A percentile compares a stretch with the other conserved stretches of the same genome.
Evolutionary conservation across 164 flowering plant species (phyloP).

Genomic region (Magnolia changhungtana): DNA sequence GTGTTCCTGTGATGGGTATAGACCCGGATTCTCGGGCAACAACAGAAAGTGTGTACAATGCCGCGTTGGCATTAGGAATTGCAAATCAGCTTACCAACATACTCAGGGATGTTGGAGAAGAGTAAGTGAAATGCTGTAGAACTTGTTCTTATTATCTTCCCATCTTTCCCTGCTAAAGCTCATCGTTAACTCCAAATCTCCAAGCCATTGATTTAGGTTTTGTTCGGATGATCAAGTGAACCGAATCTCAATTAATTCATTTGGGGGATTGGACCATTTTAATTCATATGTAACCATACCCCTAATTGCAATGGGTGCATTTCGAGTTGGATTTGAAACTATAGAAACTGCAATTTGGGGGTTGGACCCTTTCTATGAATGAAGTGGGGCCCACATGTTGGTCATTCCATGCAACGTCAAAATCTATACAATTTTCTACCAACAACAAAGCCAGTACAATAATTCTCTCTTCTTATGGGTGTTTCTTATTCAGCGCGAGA

Average conservation of each 20-base stretch:
- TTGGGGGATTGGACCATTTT: neutral
- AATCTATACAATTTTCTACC: neutral
- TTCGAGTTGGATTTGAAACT: neutral
- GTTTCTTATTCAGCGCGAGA: slow-evolving; percentile 46
- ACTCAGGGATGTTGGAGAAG: slow-evolving; percentile 92
- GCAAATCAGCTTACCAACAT: slow-evolving; percentile 92
- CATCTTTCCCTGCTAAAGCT: too few relatives aligned
- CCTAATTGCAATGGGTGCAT: neutral
- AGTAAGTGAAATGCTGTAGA: slow-evolving; percentile 45
- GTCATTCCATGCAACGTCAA: neutral
- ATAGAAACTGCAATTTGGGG: neutral
- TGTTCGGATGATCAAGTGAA: neutral
- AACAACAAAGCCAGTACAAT: neutral
- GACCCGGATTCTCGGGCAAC: slow-evolving; percentile 67
- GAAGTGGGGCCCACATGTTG: neutral
- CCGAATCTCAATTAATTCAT: neutral
- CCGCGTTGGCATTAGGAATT: slow-evolving; percentile 78
- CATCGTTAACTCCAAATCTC: neutral
- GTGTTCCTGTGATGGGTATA: slow-evolving; percentile 93
- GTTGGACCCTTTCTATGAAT: too few relatives aligned
- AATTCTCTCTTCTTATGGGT: neutral
- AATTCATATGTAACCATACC: neutral
- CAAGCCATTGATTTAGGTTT: neutral
- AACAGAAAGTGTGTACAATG: slow-evolving; percentile 71
- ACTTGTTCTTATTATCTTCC: neutral